Evolutionary conservation across 2,329 filamentous ascomycete species (phyloP).

Genomic region (Madurella fahalii): DNA sequence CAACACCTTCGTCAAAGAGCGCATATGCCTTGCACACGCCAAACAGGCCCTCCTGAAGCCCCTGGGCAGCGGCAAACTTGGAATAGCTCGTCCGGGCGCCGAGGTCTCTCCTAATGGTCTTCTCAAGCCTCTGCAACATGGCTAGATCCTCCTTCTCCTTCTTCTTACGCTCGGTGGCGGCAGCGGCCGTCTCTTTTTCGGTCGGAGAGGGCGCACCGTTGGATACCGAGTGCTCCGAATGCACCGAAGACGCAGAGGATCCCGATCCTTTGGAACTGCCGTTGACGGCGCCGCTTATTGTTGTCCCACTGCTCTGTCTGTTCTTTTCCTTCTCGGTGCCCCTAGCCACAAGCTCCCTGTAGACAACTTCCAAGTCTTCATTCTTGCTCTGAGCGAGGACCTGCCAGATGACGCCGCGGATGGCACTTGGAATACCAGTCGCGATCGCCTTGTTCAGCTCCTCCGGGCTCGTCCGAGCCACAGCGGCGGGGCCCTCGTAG

Average conservation of each 20-base stretch:
- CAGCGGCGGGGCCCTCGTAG: conserved; percentile 85
- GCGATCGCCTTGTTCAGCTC: conserved; percentile 89
- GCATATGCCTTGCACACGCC: conserved; percentile 97
- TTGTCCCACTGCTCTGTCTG: conserved; percentile 51
- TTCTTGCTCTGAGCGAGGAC: conserved; percentile 94
- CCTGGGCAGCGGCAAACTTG: conserved; percentile 87
- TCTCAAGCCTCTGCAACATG: conserved; percentile 78
- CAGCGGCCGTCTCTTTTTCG: conserved; percentile 56
- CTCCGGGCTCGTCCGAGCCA: conserved; percentile 81
- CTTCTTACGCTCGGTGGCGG: conserved; percentile 66
- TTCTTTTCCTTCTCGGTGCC: conserved; percentile 78
- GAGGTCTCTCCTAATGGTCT: conserved; percentile 83
- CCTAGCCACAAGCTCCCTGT: conserved; percentile 72
- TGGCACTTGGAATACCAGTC: conserved; percentile 87
- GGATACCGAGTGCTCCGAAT: conserved; percentile 68
- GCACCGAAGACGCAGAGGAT: conserved; percentile 81
- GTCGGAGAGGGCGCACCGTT: conserved; percentile 56
- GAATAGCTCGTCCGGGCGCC: conserved; percentile 93
- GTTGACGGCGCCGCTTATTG: conserved; percentile 50
- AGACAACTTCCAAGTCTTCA: conserved; percentile 81
- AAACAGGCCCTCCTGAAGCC: conserved; percentile 89
- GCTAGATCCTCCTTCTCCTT: conserved; percentile 73
- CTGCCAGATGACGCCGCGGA: conserved; percentile 98
- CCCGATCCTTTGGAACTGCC: conserved; percentile 60
- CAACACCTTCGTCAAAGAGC: conserved; percentile 87